phyloP scores from a whole-genome alignment of 2,329 filamentous ascomycete species.

The Chaetomium olivaceum region DNA sequence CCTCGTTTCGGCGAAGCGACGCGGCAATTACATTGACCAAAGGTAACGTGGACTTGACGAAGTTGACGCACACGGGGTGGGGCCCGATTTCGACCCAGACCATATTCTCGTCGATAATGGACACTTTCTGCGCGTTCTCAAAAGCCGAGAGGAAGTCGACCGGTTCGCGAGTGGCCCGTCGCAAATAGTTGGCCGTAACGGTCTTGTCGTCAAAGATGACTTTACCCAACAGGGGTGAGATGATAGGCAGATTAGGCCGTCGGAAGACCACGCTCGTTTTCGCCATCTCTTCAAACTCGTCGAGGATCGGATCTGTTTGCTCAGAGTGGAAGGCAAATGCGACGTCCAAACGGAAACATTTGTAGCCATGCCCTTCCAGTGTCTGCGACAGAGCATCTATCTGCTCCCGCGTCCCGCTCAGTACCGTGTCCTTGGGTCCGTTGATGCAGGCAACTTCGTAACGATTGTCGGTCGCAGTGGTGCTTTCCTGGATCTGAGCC shows the following conservation, averaged over 20 bases:
- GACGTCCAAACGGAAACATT: conserved; percentile 49
- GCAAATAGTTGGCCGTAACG: conserved; percentile 63
- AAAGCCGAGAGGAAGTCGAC: conserved; percentile 69
- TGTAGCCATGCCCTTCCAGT: conserved; percentile 40
- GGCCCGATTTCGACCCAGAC: conserved; percentile 70
- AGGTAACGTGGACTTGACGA: conserved; percentile 57
- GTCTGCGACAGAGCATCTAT: conserved; percentile 47
- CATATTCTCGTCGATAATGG: conserved; percentile 56
- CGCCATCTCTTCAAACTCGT: conserved; percentile 55
- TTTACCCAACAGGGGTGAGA: conserved; percentile 67
- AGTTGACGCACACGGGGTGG: conserved; percentile 62
- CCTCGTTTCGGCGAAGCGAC: conserved; percentile 56
- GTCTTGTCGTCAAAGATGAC: conserved; percentile 57
- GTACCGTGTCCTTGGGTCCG: conserved; percentile 70
- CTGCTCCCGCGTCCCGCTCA: conserved; percentile 50
- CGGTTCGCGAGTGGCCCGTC: conserved; percentile 64
- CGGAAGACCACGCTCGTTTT: conserved; percentile 41
- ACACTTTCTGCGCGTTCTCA: conserved; percentile 49
- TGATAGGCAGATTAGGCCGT: conserved; percentile 56
- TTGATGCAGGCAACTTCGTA: conserved; percentile 70
- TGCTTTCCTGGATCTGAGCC: background rate
- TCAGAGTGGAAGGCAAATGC: conserved; percentile 57
- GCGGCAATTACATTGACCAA: conserved; percentile 46
- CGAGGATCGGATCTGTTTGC: conserved; percentile 56
- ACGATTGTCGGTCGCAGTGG: too few species aligned